Base-by-base conservation (phyloP, 2,329 filamentous ascomycete species). In the Penicillium sp. region DNA sequence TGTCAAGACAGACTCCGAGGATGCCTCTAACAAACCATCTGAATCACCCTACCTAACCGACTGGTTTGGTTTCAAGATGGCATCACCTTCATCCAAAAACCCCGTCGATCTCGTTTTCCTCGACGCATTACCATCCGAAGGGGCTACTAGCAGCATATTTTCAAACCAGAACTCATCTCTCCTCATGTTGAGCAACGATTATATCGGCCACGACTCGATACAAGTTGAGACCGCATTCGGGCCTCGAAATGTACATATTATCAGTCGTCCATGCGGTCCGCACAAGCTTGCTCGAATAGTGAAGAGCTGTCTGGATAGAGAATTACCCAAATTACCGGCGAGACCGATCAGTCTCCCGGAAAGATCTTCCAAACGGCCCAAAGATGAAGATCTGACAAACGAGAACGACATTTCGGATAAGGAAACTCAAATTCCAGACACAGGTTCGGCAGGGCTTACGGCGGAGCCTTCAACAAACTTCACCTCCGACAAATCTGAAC, bases 161-260 rank as follows among this genome's bases (percentile, higher is more conserved):
- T 44, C 41, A 11, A 3, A 22, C 6, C 50, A 48, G 1, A 43
- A 68, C 5, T 61, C 70, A 2, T 63, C 71, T 0, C 58, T 75
- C 6, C 61, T 77, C 14, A 62, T 75, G 24, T 48, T 76, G n/a
- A 75, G 70, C 55, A 68, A 68, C 54, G 70, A 70, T 46, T 65
- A 69, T 0, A 63, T 73, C 14, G 70, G 72, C 50, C 67, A 70
- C 45, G 62, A 63, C n/a, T 60, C 64, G 11, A 58, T 67, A 22
- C 57, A 59, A 26, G 47, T 63, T 10, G 44, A 64, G 48, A 69
- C 66, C 58, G 48, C 63, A 3, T 61, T 63, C 19, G 16, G 22
- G 37, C 19, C 22, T 31, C 50, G 45, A 24, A 13, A 29, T n/a
- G 27, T 55, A 13, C 39, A 52, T 37, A 26, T 55, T 16, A 45